Base-by-base conservation (phyloP, 371 early-diverging fungal species). In the Parasitella parasitica region DNA sequence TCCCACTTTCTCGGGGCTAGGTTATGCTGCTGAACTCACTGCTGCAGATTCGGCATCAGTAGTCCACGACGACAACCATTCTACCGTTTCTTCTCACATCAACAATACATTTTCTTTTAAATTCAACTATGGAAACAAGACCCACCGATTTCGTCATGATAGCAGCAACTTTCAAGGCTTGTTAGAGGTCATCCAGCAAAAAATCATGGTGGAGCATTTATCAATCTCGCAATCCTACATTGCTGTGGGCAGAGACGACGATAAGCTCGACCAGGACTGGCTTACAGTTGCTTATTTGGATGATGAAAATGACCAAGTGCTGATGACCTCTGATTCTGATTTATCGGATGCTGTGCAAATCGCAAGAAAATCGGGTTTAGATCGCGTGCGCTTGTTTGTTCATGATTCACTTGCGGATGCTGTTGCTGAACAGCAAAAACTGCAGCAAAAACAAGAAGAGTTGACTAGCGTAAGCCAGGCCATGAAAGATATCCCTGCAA, bases 271-370 rank as follows among this genome's bases (percentile, higher is more conserved):
- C 1, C 66, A 72, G 9, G 70, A 78, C 46, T 75, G 78, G 77
- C 75, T 87, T 26, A 85, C 85, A 28, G 76, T 96, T 35, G 86
- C 86, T 5, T 96, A 95, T 71, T 57, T 91, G 62, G 96, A 96
- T 66, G 94, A 95, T 58, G 96, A 96, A 46, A 86, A 88, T 58
- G 96, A 96, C 67, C 75, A 86, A 55, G 90, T 96, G 8, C 77
- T 87, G 61, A 80, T 96, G 72, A 84, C 85, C 28, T 78, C 82
- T 36, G 89, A 91, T 57, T 80, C 84, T 4, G 96, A 96, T 61
- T 68, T 96, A 57, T 70, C 81, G 12, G 94, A 94, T 63, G 91
- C 94, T 12, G 91, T 95, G 0, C 71, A 84, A 7, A 81, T 92
- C 67, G 91, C 96, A 24, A 77, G 80, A 58, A 82, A 86, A 57